Percentiles rank a stretch among this genome's conserved stretches.
These are phyloP conservation scores for Amphichorda felina DNA, from an alignment of 2,329 filamentous ascomycete genomes.

Conservation along the genomic window DNA sequence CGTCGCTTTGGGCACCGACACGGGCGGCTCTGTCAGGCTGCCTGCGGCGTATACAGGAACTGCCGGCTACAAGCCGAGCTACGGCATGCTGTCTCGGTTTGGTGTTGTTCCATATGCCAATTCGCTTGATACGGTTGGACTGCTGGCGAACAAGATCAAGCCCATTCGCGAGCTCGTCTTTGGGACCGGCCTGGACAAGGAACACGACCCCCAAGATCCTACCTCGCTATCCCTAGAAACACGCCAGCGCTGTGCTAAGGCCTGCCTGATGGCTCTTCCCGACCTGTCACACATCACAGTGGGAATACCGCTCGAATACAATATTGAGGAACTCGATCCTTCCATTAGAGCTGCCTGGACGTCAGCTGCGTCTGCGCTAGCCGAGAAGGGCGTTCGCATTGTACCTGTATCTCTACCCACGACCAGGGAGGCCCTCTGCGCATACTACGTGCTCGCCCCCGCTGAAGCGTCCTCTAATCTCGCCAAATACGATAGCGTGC, in stretches of 20 bases:
- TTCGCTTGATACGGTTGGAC: conserved; percentile 80
- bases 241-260: conserved; percentile 33
- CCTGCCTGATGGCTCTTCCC: conserved; percentile 10
- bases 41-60: conserved; percentile 79
- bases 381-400: conserved; percentile 55
- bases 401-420: conserved; percentile 70
- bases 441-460: conserved; percentile 91
- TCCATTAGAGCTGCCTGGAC: conserved; percentile 61
- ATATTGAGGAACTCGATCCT: conserved; percentile 67
- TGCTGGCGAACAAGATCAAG: conserved; percentile 48
- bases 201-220: conserved; percentile 60
- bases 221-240: conserved; percentile 53
- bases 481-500: conserved; percentile 93
- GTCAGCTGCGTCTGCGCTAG: conserved; percentile 45
- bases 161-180: conserved; percentile 38
- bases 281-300: conserved; percentile 26
- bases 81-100: conserved; percentile 74
- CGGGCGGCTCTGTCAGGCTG: conserved; percentile 76
- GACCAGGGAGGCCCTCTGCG: conserved; percentile 75
- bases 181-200: conserved; percentile 32
- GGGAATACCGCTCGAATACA: conserved; percentile 66
- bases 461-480: conserved; percentile 94
- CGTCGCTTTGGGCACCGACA: conserved; percentile 80
- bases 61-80: conserved; percentile 84
- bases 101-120: conserved; percentile 89